Percentiles rank a stretch among this genome's conserved stretches.
Conservation (phyloP, 495 filamentous ascomycete genomes). For the Diplogelasinospora grovesii region DNA sequence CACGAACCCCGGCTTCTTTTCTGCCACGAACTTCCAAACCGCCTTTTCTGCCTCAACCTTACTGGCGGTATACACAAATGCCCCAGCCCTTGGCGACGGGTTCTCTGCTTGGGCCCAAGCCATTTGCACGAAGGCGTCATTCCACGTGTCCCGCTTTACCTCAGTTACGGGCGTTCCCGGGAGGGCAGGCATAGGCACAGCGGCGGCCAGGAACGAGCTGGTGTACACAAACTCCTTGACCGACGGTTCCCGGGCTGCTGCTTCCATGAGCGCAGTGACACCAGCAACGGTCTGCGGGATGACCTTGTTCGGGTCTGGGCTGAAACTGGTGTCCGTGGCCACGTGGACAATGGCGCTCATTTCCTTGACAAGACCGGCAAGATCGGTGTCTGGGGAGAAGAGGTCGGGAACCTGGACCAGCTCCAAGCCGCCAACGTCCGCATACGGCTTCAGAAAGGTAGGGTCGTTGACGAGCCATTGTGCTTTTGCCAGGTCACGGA, state of each 20-base stretch:
- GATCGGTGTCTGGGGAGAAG: slow-evolving; percentile 25
- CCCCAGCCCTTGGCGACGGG: slow-evolving; percentile 18
- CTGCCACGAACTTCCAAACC: slow-evolving; percentile 44
- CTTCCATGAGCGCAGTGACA: slow-evolving; percentile 32
- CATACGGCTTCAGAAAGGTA: slow-evolving; percentile 33
- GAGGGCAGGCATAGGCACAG: slow-evolving; percentile 21
- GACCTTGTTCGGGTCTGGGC: slow-evolving; percentile 34
- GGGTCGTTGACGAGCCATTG: slow-evolving; percentile 30
- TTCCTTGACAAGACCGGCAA: slow-evolving; percentile 37
- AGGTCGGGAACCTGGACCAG: slow-evolving; percentile 35
- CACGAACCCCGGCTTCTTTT: slow-evolving; percentile 40
- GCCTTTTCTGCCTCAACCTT: slow-evolving; percentile 47
- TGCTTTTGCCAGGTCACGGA: slow-evolving; percentile 32
- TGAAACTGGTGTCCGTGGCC: slow-evolving; percentile 36
- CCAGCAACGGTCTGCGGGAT: slow-evolving; percentile 37
- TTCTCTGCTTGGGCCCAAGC: slow-evolving; percentile 37
- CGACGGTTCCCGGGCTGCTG: slow-evolving; percentile 35
- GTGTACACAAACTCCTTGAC: slow-evolving; percentile 49
- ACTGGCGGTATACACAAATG: slow-evolving; percentile 40
- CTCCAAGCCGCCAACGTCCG: slow-evolving; percentile 34
- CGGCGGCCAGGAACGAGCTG: slow-evolving; percentile 42
- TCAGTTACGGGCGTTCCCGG: no score
- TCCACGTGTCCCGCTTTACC: slow-evolving; percentile 40
- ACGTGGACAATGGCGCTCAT: slow-evolving; percentile 35
- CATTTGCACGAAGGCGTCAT: slow-evolving; percentile 35